Conservation (phyloP, 2,329 filamentous ascomycete species). For the Fusarium sororula region DNA sequence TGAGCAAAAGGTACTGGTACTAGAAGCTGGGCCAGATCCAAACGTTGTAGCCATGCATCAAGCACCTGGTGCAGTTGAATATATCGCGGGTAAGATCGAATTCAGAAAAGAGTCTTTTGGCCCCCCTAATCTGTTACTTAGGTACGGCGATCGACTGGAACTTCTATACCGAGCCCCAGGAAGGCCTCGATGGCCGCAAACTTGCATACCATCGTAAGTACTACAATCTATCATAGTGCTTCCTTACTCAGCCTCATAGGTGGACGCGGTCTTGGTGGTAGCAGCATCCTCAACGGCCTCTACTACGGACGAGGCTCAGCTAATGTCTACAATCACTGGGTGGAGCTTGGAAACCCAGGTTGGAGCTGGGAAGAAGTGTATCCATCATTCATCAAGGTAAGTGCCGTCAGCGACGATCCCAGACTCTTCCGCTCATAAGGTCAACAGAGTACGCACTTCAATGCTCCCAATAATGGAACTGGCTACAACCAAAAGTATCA, state of each 20-base stretch:
- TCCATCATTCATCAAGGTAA: constrained; percentile 2
- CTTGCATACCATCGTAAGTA: constrained; percentile 11
- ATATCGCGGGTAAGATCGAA: not conserved
- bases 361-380: constrained; percentile 13
- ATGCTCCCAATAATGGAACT: not conserved
- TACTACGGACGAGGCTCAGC: constrained; percentile 14
- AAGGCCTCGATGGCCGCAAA: constrained; percentile 2
- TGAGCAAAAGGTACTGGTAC: not conserved
- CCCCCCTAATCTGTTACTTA: accelerated
- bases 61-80: not conserved
- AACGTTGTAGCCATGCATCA: constrained; percentile 2
- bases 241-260: not conserved
- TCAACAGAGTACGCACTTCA: constrained; percentile 1
- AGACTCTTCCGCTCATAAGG: accelerated
- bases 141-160: constrained; percentile 6
- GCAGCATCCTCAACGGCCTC: constrained; percentile 13
- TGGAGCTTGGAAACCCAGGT: constrained; percentile 1
- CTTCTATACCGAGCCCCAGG: not conserved
- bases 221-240: accelerated
- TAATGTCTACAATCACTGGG: constrained; percentile 14
- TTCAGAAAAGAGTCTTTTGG: accelerated
- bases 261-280: constrained; percentile 1
- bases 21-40: constrained; percentile 9
- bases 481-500: constrained; percentile 4
- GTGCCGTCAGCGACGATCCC: accelerated